Percentiles rank a stretch among this genome's conserved stretches.
These are phyloP conservation scores for Euryodendron excelsum DNA, from an alignment of 148 eudicot genomes.

Conservation along the genomic window DNA sequence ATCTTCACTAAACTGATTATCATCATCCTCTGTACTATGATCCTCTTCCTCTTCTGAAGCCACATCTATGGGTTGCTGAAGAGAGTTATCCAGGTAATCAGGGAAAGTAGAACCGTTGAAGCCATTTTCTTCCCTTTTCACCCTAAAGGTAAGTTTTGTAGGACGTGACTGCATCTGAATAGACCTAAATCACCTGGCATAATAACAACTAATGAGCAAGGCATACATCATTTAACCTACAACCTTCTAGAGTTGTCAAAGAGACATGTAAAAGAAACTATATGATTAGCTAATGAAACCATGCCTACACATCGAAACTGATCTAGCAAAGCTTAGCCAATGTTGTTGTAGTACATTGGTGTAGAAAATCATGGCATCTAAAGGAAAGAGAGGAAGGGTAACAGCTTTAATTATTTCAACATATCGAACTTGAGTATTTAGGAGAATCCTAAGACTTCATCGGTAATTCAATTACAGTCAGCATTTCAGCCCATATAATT, in stretches of 20 bases:
- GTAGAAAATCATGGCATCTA: background rate
- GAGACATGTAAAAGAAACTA: background rate
- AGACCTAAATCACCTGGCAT: constrained; percentile 6
- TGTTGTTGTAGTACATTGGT: too few species aligned
- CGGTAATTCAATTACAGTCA: too few species aligned
- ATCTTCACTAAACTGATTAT: constrained; percentile 31
- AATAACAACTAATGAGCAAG: constrained; percentile 1
- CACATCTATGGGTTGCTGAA: constrained; percentile 25
- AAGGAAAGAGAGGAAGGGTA: background rate
- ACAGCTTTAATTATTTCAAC: too few species aligned
- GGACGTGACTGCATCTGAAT: constrained; percentile 27
- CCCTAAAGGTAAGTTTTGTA: constrained; percentile 22
- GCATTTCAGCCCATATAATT: too few species aligned
- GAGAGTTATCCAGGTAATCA: constrained; percentile 9
- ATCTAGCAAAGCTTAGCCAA: background rate
- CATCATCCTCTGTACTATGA: constrained; percentile 17
- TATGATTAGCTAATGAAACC: background rate
- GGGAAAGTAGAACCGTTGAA: constrained; percentile 22
- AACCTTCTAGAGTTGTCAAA: background rate
- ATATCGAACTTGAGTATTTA: too few species aligned
- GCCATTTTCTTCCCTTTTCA: constrained; percentile 25
- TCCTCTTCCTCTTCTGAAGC: constrained; percentile 35
- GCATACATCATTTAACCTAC: background rate
- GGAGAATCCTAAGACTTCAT: too few species aligned
- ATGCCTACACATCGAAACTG: background rate